Evolutionary conservation across 441 rosid genomes (phyloP).

Genomic region (Populus tomentosa): DNA sequence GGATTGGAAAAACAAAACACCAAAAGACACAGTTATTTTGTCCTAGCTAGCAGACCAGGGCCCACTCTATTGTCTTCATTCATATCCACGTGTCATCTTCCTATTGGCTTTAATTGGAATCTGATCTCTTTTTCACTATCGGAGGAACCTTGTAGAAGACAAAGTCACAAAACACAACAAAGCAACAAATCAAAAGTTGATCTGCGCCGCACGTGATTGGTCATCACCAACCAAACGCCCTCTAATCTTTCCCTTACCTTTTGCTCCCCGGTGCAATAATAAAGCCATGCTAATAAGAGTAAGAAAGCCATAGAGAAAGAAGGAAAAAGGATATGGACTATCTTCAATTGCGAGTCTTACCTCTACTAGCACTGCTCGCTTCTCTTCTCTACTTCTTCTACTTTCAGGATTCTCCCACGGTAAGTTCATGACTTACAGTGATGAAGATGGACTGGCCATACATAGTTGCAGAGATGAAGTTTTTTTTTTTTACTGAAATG

Average conservation of each 20-base stretch:
- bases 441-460: background rate
- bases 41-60: too few relatives aligned
- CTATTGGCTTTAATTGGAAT: too few relatives aligned
- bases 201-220: too few relatives aligned
- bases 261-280: background rate
- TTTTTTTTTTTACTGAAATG: background rate
- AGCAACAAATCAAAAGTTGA: background rate
- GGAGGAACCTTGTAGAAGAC: background rate
- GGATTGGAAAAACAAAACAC: too few relatives aligned
- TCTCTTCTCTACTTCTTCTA: conserved; percentile 37
- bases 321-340: conserved; percentile 14
- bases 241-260: background rate
- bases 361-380: conserved; percentile 45
- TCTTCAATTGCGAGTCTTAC: conserved; percentile 54
- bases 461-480: background rate
- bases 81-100: background rate
- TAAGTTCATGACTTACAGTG: conserved; percentile 7
- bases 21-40: too few relatives aligned
- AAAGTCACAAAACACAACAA: too few relatives aligned
- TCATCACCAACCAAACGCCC: too few relatives aligned
- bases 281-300: background rate
- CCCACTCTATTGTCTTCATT: too few relatives aligned
- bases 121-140: background rate
- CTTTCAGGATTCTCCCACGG: conserved; percentile 45
- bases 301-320: background rate